These are phyloP conservation scores for Tricholoma sp. DNA, from an alignment of 768 basidiomycete species.

Conservation along the genomic window DNA sequence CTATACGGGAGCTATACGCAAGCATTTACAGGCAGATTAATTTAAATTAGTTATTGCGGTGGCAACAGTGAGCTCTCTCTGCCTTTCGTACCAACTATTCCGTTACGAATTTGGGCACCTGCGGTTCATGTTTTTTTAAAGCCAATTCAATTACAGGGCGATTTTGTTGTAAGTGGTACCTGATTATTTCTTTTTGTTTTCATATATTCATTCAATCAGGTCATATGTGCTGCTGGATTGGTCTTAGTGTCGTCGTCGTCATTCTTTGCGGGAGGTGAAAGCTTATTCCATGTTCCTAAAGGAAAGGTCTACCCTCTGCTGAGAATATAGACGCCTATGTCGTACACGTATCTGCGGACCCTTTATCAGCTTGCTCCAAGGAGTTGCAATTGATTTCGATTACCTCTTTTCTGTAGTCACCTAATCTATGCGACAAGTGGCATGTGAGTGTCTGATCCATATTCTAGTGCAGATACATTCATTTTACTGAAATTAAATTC, in stretches of 20 bases:
- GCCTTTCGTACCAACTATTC: neutral
- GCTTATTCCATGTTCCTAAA: neutral
- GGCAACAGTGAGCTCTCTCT: conserved; percentile 51
- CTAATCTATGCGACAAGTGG: neutral
- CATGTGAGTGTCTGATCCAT: neutral
- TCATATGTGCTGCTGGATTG: neutral
- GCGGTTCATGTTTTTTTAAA: conserved; percentile 28
- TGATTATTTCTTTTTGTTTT: neutral
- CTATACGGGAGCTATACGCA: no score
- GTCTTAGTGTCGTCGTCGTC: neutral
- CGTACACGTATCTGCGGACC: neutral
- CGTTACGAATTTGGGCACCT: conserved; percentile 27
- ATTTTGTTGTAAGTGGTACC: neutral
- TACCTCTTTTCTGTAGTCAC: neutral
- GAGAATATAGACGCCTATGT: neutral
- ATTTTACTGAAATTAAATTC: neutral
- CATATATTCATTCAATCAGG: neutral
- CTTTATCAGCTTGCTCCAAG: neutral
- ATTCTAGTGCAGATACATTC: neutral
- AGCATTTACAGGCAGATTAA: conserved; percentile 23
- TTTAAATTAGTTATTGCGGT: conserved; percentile 41
- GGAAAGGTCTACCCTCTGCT: neutral
- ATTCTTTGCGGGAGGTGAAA: neutral
- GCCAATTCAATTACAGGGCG: neutral
- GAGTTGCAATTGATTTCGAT: neutral